Evolutionary conservation across 83 land plant genomes (phyloP).

Genomic region (Picea mariana): DNA sequence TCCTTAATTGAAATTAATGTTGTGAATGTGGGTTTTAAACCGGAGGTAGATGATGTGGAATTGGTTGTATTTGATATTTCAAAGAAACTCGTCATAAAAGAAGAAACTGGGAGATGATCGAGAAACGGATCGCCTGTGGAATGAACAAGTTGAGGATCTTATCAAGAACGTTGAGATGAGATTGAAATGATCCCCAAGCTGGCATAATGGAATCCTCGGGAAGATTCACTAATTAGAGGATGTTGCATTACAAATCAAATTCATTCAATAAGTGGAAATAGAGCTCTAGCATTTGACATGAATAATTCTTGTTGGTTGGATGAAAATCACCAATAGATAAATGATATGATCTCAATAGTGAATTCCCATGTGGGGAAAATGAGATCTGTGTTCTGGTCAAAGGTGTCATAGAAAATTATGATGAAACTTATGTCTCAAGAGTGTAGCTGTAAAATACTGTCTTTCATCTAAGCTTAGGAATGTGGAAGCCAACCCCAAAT

Average conservation of each 20-base stretch:
- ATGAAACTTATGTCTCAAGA: conserved; percentile 38
- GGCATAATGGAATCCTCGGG: too few species aligned
- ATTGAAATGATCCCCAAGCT: too few species aligned
- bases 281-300: conserved; percentile 74
- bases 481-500: conserved; percentile 50
- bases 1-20: too few species aligned
- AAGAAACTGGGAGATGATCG: too few species aligned
- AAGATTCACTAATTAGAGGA: conserved; percentile 29
- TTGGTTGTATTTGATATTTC: too few species aligned
- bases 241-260: conserved; percentile 52
- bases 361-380: conserved; percentile 65
- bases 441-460: conserved; percentile 60
- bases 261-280: conserved; percentile 70
- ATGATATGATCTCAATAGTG: conserved; percentile 63
- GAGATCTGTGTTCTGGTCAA: conserved; percentile 62
- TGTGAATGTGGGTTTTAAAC: too few species aligned
- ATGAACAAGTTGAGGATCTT: too few species aligned
- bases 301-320: conserved; percentile 80
- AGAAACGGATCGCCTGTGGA: too few species aligned
- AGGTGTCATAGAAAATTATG: conserved; percentile 49
- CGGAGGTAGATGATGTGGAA: too few species aligned
- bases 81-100: too few species aligned
- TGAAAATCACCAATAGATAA: conserved; percentile 60
- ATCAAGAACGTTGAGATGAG: too few species aligned
- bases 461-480: conserved; percentile 72